phyloP scores from a whole-genome alignment of 768 basidiomycete genomes.

The Russula foetens region DNA sequence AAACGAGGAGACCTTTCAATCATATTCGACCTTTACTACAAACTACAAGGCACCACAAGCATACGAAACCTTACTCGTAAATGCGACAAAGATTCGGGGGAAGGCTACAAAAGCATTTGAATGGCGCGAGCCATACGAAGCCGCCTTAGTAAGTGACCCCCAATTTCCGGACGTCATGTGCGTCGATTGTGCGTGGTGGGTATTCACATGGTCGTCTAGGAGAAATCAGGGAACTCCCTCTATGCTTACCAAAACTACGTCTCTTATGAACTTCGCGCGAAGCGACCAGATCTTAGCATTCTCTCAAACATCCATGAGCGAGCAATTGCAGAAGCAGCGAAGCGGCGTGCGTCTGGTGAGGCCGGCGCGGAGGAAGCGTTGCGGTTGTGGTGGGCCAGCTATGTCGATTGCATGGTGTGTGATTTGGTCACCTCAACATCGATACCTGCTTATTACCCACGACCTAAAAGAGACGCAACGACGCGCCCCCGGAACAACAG shows the following conservation, averaged over 20 bases:
- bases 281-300: conserved; percentile 49
- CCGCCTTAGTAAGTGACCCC: conserved; percentile 41
- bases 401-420: conserved; percentile 61
- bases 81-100: conserved; percentile 65
- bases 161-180: neutral
- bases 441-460: neutral
- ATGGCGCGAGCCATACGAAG: conserved; percentile 56
- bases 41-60: conserved; percentile 60
- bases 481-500: conserved; percentile 36
- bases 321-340: conserved; percentile 65
- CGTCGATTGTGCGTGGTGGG: conserved; percentile 23
- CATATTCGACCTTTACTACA: conserved; percentile 87
- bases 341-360: conserved; percentile 46
- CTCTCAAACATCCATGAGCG: conserved; percentile 62
- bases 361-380: conserved; percentile 49
- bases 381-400: conserved; percentile 64
- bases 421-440: neutral
- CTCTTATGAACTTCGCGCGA: conserved; percentile 51
- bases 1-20: conserved; percentile 71
- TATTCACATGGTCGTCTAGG: conserved; percentile 19
- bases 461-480: conserved; percentile 36
- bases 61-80: conserved; percentile 70
- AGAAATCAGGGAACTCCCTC: conserved; percentile 33
- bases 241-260: conserved; percentile 59
- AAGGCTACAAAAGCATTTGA: conserved; percentile 53